A percentile compares a stretch with the other conserved stretches of the same genome.
These are phyloP conservation scores for Vickermania spadyakhi DNA, from an alignment of 208 protist species.

Conservation along the genomic window DNA sequence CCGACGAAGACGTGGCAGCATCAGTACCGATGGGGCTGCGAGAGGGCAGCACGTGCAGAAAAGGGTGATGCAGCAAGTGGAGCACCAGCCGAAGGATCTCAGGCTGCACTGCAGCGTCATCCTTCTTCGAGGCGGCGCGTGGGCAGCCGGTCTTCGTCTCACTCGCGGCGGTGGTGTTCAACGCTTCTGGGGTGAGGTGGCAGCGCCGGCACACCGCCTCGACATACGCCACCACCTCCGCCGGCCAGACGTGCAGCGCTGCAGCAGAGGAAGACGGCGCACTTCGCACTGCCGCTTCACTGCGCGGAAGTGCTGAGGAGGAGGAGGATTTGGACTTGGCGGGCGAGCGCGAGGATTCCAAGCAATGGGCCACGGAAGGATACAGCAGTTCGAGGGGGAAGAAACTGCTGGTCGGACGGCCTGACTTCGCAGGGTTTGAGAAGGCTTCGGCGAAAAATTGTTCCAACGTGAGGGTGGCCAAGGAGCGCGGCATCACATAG, in stretches of 20 bases:
- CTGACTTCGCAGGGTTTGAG: neutral
- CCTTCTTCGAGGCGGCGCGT: slow-evolving; percentile 7
- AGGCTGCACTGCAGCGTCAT: slow-evolving; percentile 19
- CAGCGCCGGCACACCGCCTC: neutral
- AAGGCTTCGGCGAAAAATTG: neutral
- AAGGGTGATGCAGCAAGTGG: slow-evolving; percentile 51
- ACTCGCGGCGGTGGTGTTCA: neutral
- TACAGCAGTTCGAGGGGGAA: slow-evolving; percentile 4
- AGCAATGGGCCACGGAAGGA: slow-evolving; percentile 6
- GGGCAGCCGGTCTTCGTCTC: slow-evolving; percentile 21
- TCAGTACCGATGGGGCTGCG: too few species aligned
- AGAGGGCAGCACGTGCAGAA: slow-evolving; percentile 32
- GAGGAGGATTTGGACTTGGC: neutral
- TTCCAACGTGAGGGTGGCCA: neutral
- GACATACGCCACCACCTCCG: neutral
- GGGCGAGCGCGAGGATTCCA: slow-evolving; percentile 11
- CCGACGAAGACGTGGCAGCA: neutral
- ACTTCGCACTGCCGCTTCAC: too few species aligned
- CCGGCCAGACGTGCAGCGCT: neutral
- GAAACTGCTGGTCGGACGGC: neutral
- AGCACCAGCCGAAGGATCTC: slow-evolving; percentile 33
- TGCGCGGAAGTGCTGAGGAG: neutral
- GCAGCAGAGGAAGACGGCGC: neutral
- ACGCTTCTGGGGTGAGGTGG: neutral
- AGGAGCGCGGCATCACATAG: neutral